Base-by-base conservation (phyloP, 2,329 filamentous ascomycete species). In the Scytalidium sp. region DNA sequence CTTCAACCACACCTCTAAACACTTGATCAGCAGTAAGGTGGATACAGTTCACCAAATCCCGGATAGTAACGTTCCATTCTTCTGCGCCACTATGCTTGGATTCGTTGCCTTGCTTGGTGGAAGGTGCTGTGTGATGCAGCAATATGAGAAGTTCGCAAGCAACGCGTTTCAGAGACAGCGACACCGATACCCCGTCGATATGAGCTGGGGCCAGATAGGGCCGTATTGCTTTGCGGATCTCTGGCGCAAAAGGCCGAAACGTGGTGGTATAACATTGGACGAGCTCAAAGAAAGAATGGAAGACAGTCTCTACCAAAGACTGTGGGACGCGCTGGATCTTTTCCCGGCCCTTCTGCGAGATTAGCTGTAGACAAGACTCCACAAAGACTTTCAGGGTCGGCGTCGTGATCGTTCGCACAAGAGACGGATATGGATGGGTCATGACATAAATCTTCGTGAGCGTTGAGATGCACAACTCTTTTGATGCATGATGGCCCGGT, bases 321-420 rank as follows among this genome's bases (percentile, higher is more conserved):
- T 64, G 63, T 43, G 75, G 76, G 11, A 69, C 66, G 56, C 68
- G 69, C n/a, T 60, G 58, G 7, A 62, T 56, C 56, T 72, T 70
- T 21, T 66, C 69, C 2, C 73, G 66, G 3, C 63, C 54, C 25
- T 58, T 62, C 9, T 59, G 45, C 68, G 50, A 92, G 73, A 64
- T 70, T 41, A 93, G 75, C 60, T 86, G 83, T 41, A 96, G 68
- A 59, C 87, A 90, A 3, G 86, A 77, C 1, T 81, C 84, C 42
- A 92, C 78, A 61, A 93, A 96, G 1, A 79, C 72, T 1, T 89
- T 83, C 19, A 97, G 72, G 3, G 83, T 88, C 2, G 90, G 90
- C 0, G 91, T 96, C 1, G 88, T 92, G 53, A 97, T 89, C 65
- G 97, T 92, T 59, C 93, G 81, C 41, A 93, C 77, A 47, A 97